These are phyloP conservation scores for Endogone sp. DNA, from an alignment of 192 early-diverging fungal genomes.

Conservation along the genomic window DNA sequence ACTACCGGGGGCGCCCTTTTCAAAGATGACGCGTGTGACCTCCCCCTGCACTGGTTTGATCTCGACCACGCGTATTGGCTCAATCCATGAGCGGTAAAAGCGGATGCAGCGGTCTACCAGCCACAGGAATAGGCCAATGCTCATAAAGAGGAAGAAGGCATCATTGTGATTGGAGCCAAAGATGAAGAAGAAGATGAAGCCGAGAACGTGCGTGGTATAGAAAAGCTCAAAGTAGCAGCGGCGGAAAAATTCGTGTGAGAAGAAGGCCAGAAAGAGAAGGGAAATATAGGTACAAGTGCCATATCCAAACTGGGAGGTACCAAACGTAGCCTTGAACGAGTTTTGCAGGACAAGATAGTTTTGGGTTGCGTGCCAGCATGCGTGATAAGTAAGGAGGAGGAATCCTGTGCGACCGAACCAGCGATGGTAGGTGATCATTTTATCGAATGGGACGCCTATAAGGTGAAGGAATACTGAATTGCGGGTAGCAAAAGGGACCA, in stretches of 20 bases:
- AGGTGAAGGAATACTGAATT: conserved; percentile 31
- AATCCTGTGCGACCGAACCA: conserved; percentile 34
- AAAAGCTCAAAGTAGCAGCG: conserved; percentile 38
- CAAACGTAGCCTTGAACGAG: conserved; percentile 16
- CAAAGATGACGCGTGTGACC: conserved; percentile 16
- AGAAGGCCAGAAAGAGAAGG: conserved; percentile 20
- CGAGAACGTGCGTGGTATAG: conserved; percentile 34
- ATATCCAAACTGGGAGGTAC: conserved; percentile 16
- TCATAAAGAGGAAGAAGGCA: conserved; percentile 20
- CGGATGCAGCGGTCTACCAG: conserved; percentile 26
- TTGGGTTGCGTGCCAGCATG: conserved; percentile 13
- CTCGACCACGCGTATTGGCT: conserved; percentile 2
- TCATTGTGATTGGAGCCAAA: conserved; percentile 26
- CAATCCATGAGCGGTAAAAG: conserved; percentile 22
- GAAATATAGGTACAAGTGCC: conserved; percentile 20
- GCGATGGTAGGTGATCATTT: conserved; percentile 36
- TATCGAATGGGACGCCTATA: conserved; percentile 35
- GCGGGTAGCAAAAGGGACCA: conserved; percentile 32
- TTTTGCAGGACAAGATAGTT: neutral
- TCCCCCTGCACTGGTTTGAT: conserved; percentile 1
- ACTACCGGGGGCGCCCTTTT: conserved; percentile 1
- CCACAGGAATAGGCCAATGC: conserved; percentile 20
- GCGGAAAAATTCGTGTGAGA: conserved; percentile 25
- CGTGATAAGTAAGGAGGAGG: conserved; percentile 19
- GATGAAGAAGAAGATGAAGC: conserved; percentile 23